Evolutionary conservation across 768 basidiomycete species (phyloP).

Genomic region (Leccinellum albellum): DNA sequence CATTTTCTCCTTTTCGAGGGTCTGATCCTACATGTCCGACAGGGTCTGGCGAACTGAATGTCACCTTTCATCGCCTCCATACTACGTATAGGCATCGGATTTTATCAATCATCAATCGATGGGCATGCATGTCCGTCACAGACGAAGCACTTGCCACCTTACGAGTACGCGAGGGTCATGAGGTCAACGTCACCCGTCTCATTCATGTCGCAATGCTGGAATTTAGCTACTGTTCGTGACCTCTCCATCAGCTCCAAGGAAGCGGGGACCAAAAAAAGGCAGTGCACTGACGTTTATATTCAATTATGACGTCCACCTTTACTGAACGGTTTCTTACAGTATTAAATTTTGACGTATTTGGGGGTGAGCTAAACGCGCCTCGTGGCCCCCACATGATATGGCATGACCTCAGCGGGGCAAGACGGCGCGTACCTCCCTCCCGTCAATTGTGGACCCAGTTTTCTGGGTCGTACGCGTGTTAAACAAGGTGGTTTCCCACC

Average conservation of each 20-base stretch:
- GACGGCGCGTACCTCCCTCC: not conserved
- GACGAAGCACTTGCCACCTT: not conserved
- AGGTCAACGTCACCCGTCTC: not conserved
- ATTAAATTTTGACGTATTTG: not conserved
- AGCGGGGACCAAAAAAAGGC: not conserved
- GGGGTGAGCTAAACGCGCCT: not conserved
- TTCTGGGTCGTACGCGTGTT: not conserved
- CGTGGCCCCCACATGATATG: not conserved
- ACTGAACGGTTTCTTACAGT: not conserved
- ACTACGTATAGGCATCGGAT: not conserved
- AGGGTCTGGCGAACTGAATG: not conserved
- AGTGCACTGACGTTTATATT: too few species aligned
- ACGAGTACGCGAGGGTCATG: not conserved
- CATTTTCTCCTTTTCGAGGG: not conserved
- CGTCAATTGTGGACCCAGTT: not conserved
- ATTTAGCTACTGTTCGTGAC: not conserved
- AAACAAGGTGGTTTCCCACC: not conserved
- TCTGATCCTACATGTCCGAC: not conserved
- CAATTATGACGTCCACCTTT: not conserved
- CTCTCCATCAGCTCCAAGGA: not conserved
- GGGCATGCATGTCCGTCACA: not conserved
- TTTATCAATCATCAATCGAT: slow-evolving; percentile 1
- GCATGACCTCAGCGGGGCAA: not conserved
- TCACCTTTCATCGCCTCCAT: not conserved
- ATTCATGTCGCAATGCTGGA: not conserved